phyloP scores from a whole-genome alignment of 345 rosid species.

The Rhizophora apiculata region DNA sequence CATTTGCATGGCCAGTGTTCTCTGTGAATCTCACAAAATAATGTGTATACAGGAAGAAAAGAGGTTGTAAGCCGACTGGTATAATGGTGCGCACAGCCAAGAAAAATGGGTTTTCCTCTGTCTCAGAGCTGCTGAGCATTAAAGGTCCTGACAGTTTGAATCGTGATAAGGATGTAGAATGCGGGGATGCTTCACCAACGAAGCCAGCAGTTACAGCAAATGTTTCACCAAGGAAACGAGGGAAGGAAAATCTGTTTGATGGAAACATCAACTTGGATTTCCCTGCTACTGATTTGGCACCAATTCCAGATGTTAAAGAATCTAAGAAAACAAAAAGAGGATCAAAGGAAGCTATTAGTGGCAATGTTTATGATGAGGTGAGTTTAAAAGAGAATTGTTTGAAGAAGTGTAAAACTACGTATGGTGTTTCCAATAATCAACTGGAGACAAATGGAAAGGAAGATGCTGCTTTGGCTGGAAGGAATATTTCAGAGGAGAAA shows the following conservation, averaged over 20 bases:
- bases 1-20: not conserved
- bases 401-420: constrained; percentile 17
- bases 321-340: constrained; percentile 40
- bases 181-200: constrained; percentile 24
- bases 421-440: constrained; percentile 12
- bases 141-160: constrained; percentile 38
- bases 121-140: constrained; percentile 53
- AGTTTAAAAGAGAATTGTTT: constrained; percentile 16
- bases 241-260: constrained; percentile 56
- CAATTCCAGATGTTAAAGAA: constrained; percentile 23
- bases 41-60: constrained; percentile 52
- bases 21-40: constrained; percentile 9
- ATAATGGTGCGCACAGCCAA: constrained; percentile 57
- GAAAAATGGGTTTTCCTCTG: constrained; percentile 63
- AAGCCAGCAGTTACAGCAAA: constrained; percentile 18
- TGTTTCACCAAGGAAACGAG: constrained; percentile 43
- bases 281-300: constrained; percentile 13
- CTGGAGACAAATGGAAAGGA: constrained; percentile 6
- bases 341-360: constrained; percentile 35
- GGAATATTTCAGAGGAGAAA: not conserved
- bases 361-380: constrained; percentile 19
- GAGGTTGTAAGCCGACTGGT: constrained; percentile 74
- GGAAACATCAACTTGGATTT: constrained; percentile 29
- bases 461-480: not conserved
- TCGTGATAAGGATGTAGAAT: constrained; percentile 22